phyloP scores from a whole-genome alignment of 2,329 filamentous ascomycete species.

The Fusarium decemcellulare region DNA sequence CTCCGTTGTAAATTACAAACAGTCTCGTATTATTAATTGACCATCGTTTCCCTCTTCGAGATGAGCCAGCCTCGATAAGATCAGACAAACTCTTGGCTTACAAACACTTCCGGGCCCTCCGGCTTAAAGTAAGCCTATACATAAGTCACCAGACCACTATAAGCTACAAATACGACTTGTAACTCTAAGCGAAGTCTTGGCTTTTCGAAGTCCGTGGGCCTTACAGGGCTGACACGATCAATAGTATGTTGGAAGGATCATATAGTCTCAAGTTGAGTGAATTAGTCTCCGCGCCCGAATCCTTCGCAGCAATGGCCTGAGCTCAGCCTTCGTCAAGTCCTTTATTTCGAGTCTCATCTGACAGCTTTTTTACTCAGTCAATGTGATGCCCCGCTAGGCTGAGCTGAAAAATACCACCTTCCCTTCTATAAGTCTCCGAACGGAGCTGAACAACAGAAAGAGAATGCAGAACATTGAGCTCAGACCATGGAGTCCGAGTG shows the following conservation, averaged over 20 bases:
- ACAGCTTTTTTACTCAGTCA: not conserved
- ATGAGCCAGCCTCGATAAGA: too few species aligned
- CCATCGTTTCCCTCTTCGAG: too few species aligned
- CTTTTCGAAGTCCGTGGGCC: not conserved
- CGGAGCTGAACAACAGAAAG: not conserved
- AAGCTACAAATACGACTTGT: not conserved
- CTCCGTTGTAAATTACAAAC: too few species aligned
- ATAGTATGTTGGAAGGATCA: too few species aligned
- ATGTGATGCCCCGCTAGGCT: not conserved
- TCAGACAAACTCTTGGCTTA: too few species aligned
- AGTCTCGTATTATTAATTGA: too few species aligned
- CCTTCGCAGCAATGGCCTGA: not conserved
- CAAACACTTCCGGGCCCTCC: too few species aligned
- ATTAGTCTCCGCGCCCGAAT: not conserved
- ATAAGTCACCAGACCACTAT: too few species aligned
- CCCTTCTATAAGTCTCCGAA: constrained; percentile 5
- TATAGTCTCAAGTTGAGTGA: not conserved
- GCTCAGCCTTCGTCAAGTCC: not conserved
- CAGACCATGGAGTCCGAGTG: not conserved
- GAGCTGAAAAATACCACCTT: not conserved
- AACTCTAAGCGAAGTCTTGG: not conserved
- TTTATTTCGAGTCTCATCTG: not conserved
- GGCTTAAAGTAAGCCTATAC: too few species aligned
- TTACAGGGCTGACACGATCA: constrained; percentile 4
- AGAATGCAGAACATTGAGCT: not conserved